Conservation (phyloP, 1,284 basidiomycete species). For the Thelephora terrestris region DNA sequence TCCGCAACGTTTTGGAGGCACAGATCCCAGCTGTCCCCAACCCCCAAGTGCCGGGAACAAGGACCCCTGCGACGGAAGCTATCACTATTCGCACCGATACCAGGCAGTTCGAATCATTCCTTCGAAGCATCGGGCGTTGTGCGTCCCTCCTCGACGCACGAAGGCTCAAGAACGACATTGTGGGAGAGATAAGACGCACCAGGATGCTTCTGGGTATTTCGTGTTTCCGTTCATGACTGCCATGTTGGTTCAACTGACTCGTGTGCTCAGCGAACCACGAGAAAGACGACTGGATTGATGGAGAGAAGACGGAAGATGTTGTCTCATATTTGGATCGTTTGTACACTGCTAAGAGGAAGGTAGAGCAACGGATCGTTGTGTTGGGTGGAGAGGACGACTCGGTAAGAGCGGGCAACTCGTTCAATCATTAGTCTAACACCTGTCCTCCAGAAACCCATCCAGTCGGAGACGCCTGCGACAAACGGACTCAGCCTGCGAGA, state of each 20-base stretch:
- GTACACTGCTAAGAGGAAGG: slow-evolving; percentile 77
- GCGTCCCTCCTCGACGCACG: slow-evolving; percentile 82
- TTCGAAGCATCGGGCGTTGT: slow-evolving; percentile 74
- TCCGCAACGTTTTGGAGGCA: slow-evolving; percentile 72
- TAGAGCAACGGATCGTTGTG: slow-evolving; percentile 75
- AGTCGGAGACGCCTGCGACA: slow-evolving; percentile 14
- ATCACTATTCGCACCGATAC: slow-evolving; percentile 71
- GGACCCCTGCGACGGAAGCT: slow-evolving; percentile 40
- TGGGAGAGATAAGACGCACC: slow-evolving; percentile 78
- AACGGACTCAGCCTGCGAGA: slow-evolving; percentile 47
- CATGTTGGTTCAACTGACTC: not conserved
- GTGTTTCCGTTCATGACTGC: slow-evolving; percentile 9
- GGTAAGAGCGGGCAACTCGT: slow-evolving; percentile 27
- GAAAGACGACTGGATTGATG: slow-evolving; percentile 77
- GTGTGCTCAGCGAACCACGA: slow-evolving; percentile 58
- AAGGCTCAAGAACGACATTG: slow-evolving; percentile 83
- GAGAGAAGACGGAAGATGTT: slow-evolving; percentile 72
- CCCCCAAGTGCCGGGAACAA: slow-evolving; percentile 26
- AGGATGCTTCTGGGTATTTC: slow-evolving; percentile 52
- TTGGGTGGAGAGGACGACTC: slow-evolving; percentile 63
- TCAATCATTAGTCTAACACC: not conserved
- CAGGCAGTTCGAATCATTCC: slow-evolving; percentile 82
- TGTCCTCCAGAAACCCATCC: not conserved
- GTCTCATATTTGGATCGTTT: slow-evolving; percentile 83
- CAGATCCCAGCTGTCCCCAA: slow-evolving; percentile 50